These are phyloP conservation scores for Penicillium macrosclerotiorum DNA, from an alignment of 495 filamentous ascomycete genomes.

Conservation along the genomic window DNA sequence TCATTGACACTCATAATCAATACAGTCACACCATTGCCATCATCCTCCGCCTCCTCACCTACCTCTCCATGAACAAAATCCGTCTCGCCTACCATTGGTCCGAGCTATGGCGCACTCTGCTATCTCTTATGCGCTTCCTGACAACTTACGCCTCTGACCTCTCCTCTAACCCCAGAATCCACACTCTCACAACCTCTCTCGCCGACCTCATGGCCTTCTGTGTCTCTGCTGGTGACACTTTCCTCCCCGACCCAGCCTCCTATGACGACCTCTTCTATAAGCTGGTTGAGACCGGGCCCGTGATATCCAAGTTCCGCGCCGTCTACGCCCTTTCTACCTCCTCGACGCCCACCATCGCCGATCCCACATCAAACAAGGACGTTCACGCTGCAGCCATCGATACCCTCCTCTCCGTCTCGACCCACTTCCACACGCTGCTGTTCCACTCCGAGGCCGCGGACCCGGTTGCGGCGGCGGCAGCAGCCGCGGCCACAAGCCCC, in stretches of 20 bases:
- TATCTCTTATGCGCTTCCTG: constrained; percentile 87
- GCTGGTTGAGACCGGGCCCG: constrained; percentile 85
- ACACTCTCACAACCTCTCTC: constrained; percentile 49
- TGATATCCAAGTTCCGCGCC: constrained; percentile 78
- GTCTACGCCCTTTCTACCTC: constrained; percentile 49
- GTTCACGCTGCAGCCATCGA: constrained; percentile 61
- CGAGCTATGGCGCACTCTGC: constrained; percentile 86
- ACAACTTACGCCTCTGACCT: constrained; percentile 80
- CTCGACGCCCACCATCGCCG: not conserved
- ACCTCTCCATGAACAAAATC: constrained; percentile 75
- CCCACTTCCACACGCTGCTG: constrained; percentile 82
- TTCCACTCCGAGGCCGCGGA: constrained; percentile 54
- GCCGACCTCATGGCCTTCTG: constrained; percentile 84
- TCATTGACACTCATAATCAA: constrained; percentile 1
- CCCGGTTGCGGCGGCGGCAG: constrained; percentile 19
- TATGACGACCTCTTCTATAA: constrained; percentile 99
- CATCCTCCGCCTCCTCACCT: constrained; percentile 75
- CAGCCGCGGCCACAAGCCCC: constrained; percentile 10
- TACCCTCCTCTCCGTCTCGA: constrained; percentile 77
- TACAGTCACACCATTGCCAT: constrained; percentile 62
- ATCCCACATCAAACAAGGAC: constrained; percentile 19
- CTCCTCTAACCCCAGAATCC: constrained; percentile 58
- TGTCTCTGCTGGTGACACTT: constrained; percentile 83
- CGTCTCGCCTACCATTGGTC: constrained; percentile 90
- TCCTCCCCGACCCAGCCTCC: constrained; percentile 82